Evolutionary conservation across 257 asterid genomes (phyloP).

Genomic region (Solanum gracilifrons): DNA sequence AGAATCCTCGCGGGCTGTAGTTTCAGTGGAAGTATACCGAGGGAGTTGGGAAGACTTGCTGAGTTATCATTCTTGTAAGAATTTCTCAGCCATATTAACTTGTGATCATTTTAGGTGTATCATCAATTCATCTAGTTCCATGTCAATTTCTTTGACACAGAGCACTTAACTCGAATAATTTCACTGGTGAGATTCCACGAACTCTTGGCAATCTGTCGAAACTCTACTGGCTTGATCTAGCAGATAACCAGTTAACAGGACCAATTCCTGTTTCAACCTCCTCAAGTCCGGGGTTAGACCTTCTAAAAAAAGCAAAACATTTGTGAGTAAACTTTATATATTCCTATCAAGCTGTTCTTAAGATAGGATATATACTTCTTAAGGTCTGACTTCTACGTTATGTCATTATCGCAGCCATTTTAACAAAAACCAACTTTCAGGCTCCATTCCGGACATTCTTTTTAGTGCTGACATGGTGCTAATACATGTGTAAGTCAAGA

Average conservation of each 20-base stretch:
- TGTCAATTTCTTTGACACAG: slow-evolving; percentile 29
- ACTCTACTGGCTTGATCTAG: slow-evolving; percentile 88
- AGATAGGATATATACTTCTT: background rate
- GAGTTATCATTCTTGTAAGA: slow-evolving; percentile 88
- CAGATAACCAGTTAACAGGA: slow-evolving; percentile 80
- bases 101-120: background rate
- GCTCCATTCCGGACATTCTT: slow-evolving; percentile 53
- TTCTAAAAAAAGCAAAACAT: slow-evolving; percentile 81
- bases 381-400: slow-evolving; percentile 17
- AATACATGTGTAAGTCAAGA: slow-evolving; percentile 69
- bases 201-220: slow-evolving; percentile 74
- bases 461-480: slow-evolving; percentile 64
- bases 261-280: slow-evolving; percentile 61
- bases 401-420: slow-evolving; percentile 58
- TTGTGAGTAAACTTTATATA: slow-evolving; percentile 40
- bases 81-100: background rate
- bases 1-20: slow-evolving; percentile 95
- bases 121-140: background rate
- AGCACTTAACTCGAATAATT: slow-evolving; percentile 87
- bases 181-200: slow-evolving; percentile 79
- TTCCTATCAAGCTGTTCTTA: background rate
- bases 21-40: slow-evolving; percentile 67
- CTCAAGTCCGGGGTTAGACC: slow-evolving; percentile 68
- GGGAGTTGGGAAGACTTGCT: slow-evolving; percentile 65
- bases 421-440: slow-evolving; percentile 81